These are phyloP conservation scores for Cladophialophora immunda DNA, from an alignment of 2,329 filamentous ascomycete species.

Conservation along the genomic window DNA sequence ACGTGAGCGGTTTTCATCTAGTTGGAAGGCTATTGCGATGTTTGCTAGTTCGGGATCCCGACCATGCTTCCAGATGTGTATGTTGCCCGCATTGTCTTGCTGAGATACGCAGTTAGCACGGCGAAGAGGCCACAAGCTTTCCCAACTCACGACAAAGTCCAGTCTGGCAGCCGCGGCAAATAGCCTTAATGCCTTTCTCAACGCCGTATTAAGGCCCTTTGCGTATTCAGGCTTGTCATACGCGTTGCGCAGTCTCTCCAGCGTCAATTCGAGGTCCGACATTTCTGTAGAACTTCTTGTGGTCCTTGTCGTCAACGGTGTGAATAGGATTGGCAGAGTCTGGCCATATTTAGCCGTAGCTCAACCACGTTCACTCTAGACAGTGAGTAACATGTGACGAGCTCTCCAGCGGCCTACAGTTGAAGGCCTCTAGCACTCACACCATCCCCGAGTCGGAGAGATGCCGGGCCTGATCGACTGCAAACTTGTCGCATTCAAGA, in stretches of 20 bases:
- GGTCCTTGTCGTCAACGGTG: not conserved
- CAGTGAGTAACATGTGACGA: not conserved
- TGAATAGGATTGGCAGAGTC: not conserved
- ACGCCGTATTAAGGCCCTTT: slow-evolving; percentile 3
- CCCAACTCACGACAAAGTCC: slow-evolving; percentile 15
- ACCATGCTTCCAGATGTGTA: slow-evolving; percentile 13
- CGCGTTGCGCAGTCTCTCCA: slow-evolving; percentile 9
- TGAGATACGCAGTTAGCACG: slow-evolving; percentile 1
- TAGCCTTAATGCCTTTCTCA: slow-evolving; percentile 10
- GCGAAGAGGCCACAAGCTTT: not conserved
- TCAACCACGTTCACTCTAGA: not conserved
- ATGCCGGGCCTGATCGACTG: slow-evolving; percentile 16
- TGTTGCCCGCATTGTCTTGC: slow-evolving; percentile 24
- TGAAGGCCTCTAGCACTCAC: too few species aligned
- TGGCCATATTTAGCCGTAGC: not conserved
- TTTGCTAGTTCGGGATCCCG: slow-evolving; percentile 15
- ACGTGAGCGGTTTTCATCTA: slow-evolving; percentile 12
- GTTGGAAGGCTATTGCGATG: slow-evolving; percentile 21
- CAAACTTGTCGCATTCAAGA: not conserved
- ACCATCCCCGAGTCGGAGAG: slow-evolving; percentile 2
- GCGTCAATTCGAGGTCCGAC: slow-evolving; percentile 5
- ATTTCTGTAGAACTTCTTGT: not conserved
- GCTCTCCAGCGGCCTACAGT: not conserved
- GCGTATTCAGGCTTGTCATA: slow-evolving; percentile 13
- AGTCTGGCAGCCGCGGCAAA: slow-evolving; percentile 14